A percentile compares a stretch with the other conserved stretches of the same genome.
Evolutionary conservation across 169 alveolate species (phyloP).

Genomic region (Amoebophrya sp.): DNA sequence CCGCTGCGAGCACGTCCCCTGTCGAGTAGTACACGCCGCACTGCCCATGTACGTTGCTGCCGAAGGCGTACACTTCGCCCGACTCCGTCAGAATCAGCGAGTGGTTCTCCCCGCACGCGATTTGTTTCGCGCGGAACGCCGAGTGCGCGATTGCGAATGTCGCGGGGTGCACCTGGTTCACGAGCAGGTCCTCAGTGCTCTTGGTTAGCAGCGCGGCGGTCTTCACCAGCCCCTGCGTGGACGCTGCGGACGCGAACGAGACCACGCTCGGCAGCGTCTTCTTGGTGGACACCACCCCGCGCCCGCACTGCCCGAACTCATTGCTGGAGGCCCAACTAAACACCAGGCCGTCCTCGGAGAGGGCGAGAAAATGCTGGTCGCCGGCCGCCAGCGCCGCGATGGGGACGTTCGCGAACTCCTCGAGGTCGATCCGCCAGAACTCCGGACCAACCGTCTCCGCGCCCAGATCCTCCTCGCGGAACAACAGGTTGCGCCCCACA

Average conservation of each 20-base stretch:
- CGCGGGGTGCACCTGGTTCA: no score
- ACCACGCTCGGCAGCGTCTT: neutral
- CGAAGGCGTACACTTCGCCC: neutral
- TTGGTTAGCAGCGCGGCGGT: no score
- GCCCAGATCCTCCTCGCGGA: neutral
- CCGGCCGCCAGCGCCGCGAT: neutral
- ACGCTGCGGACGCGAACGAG: no score
- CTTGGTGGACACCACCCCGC: neutral
- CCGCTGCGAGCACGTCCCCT: neutral
- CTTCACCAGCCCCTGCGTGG: no score
- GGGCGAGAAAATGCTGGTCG: neutral
- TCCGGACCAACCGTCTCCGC: neutral
- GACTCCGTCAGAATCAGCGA: neutral
- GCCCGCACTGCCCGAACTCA: neutral
- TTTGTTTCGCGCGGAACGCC: neutral
- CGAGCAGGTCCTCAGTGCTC: no score
- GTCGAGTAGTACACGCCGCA: neutral
- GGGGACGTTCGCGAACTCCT: neutral
- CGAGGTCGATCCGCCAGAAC: neutral
- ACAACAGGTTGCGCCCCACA: neutral
- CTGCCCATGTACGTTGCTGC: neutral
- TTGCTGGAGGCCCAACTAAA: neutral
- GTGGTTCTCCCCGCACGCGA: neutral
- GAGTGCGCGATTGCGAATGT: neutral
- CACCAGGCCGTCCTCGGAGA: neutral